A percentile compares a stretch with the other conserved stretches of the same genome.
These are phyloP conservation scores for Lunularia cruciata DNA, from an alignment of 225 moss, liverwort and hornwort genomes.

Conservation along the genomic window DNA sequence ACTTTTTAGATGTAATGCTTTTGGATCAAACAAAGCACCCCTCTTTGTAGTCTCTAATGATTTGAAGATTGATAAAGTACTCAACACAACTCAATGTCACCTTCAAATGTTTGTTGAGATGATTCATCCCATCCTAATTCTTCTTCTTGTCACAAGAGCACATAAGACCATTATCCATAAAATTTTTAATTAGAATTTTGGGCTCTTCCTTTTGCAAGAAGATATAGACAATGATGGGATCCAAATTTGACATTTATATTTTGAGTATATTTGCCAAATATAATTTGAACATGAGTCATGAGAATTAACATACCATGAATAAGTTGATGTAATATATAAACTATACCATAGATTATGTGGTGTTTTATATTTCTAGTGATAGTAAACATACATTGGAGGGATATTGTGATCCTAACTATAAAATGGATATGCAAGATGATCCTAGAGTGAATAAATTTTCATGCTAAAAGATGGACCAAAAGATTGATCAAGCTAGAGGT, in stretches of 20 bases:
- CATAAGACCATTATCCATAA: background rate
- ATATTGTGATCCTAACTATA: constrained; percentile 16
- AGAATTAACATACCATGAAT: too few species aligned
- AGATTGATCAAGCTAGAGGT: constrained; percentile 12
- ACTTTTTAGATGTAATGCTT: too few species aligned
- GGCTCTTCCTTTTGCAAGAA: too few species aligned
- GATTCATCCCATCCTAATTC: too few species aligned
- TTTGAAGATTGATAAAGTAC: too few species aligned
- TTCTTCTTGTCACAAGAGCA: too few species aligned
- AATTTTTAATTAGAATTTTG: too few species aligned
- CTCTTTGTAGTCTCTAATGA: too few species aligned
- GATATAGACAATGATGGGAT: background rate
- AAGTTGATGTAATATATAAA: too few species aligned
- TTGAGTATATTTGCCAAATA: background rate
- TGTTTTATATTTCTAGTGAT: background rate
- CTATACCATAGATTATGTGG: too few species aligned
- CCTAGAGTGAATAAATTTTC: constrained; percentile 7
- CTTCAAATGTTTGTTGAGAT: background rate
- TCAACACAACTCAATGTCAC: too few species aligned
- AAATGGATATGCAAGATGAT: constrained; percentile 4
- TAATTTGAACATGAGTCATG: background rate
- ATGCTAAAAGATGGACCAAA: constrained; percentile 11
- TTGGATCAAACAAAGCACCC: too few species aligned
- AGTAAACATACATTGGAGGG: background rate
- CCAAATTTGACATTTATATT: background rate